These are phyloP conservation scores for Lachancea kluyveri DNA, from an alignment of 805 yeast genomes.

Conservation along the genomic window DNA sequence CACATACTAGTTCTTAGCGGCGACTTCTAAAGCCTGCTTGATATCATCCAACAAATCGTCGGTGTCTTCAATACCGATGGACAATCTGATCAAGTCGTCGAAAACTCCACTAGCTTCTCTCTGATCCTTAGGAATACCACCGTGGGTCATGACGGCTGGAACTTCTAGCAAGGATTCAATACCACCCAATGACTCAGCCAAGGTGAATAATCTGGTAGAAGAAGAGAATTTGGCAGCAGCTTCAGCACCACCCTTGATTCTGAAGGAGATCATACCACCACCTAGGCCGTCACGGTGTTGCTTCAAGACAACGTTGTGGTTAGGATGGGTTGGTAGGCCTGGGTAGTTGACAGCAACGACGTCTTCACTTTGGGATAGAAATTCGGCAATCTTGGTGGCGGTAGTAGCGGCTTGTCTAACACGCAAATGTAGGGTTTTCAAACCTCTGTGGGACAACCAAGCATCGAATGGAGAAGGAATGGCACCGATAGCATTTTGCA, in stretches of 20 bases:
- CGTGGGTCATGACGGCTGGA: conserved; percentile 90
- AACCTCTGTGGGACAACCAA: conserved; percentile 90
- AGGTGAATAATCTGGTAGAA: conserved; percentile 67
- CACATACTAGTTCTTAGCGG: too few species aligned
- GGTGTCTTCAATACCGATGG: conserved; percentile 82
- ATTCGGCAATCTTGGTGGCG: conserved; percentile 68
- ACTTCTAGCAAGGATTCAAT: conserved; percentile 81
- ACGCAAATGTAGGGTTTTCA: conserved; percentile 80
- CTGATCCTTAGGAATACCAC: conserved; percentile 74
- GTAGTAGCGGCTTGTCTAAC: conserved; percentile 59
- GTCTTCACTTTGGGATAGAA: conserved; percentile 40
- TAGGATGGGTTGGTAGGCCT: conserved; percentile 61
- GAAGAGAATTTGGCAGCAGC: conserved; percentile 73
- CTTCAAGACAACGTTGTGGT: conserved; percentile 54
- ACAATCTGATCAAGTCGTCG: conserved; percentile 75
- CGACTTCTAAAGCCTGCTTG: conserved; percentile 54
- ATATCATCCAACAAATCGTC: conserved; percentile 71
- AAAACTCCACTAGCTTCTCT: conserved; percentile 76
- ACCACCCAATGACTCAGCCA: conserved; percentile 90
- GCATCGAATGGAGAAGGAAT: conserved; percentile 87
- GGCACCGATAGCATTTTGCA: conserved; percentile 86
- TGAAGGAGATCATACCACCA: conserved; percentile 88
- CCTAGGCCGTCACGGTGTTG: conserved; percentile 85
- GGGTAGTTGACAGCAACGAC: conserved; percentile 78
- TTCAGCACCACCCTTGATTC: conserved; percentile 74